phyloP scores from a whole-genome alignment of 2,329 filamentous ascomycete species.

The Pseudopyrenochaeta lycopersici region DNA sequence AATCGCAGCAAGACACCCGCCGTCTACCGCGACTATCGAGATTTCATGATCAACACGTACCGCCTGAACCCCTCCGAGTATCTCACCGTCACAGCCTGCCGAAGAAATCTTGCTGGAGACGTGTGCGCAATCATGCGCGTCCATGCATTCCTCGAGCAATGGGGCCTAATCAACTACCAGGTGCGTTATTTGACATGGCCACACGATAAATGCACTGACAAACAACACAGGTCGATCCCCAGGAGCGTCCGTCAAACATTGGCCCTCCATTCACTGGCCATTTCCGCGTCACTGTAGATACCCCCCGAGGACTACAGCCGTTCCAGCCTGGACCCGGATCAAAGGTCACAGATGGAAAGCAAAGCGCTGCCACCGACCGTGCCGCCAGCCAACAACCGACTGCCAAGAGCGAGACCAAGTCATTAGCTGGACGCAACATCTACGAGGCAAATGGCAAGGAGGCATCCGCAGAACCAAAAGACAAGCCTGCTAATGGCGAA shows the following conservation, averaged over 20 bases:
- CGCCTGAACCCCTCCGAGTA: constrained; percentile 95
- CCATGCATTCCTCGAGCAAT: constrained; percentile 96
- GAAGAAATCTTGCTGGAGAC: constrained; percentile 93
- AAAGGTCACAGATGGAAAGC: constrained; percentile 66
- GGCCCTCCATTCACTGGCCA: constrained; percentile 97
- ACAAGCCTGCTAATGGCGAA: constrained; percentile 68
- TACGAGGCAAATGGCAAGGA: constrained; percentile 94
- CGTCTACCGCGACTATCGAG: constrained; percentile 98
- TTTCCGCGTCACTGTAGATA: constrained; percentile 95
- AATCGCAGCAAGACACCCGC: constrained; percentile 98
- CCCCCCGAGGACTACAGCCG: constrained; percentile 89
- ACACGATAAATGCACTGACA: background rate
- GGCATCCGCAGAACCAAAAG: constrained; percentile 73
- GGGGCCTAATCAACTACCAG: constrained; percentile 99
- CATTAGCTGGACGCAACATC: constrained; percentile 94
- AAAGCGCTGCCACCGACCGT: constrained; percentile 73
- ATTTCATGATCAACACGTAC: constrained; percentile 99
- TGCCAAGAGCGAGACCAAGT: constrained; percentile 82
- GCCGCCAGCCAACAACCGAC: constrained; percentile 71
- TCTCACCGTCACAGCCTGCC: constrained; percentile 93
- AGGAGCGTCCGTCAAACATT: constrained; percentile 92
- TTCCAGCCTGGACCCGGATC: constrained; percentile 91
- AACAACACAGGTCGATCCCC: constrained; percentile 81
- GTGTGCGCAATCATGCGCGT: constrained; percentile 99
- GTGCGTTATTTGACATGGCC: constrained; percentile 59